phyloP scores from a whole-genome alignment of 345 rosid genomes.

The Lepidium didymum region DNA sequence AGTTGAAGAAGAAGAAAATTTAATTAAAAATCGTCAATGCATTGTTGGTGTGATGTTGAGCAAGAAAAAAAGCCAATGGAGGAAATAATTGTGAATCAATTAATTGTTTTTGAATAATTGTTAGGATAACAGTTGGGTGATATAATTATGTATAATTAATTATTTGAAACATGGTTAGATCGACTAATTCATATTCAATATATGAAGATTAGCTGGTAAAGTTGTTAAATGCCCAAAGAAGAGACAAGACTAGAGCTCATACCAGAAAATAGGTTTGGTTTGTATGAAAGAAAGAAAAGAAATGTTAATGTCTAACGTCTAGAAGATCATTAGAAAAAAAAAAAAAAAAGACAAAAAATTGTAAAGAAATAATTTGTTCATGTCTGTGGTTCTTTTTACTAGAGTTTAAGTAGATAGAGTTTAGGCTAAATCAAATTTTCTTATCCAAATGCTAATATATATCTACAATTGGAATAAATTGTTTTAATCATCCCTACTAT shows the following conservation, averaged over 20 bases:
- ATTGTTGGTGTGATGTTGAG: conserved; percentile 27
- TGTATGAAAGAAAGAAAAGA: neutral
- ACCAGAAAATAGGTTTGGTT: neutral
- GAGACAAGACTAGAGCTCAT: conserved; percentile 4
- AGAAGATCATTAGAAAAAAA: neutral
- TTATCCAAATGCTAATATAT: no score
- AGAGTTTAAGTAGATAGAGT: no score
- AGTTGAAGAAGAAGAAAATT: neutral
- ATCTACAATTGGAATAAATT: no score
- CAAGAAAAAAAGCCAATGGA: neutral
- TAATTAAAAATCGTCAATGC: neutral
- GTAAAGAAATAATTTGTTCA: no score
- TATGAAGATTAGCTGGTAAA: conserved; percentile 19
- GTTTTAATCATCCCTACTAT: no score
- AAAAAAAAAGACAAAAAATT: no score
- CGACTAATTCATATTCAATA: neutral
- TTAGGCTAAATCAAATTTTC: no score
- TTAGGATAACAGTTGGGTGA: conserved; percentile 16
- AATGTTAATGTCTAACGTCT: neutral
- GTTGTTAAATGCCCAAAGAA: conserved; percentile 10
- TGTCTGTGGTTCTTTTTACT: no score
- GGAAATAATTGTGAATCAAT: conserved; percentile 12
- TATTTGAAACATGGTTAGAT: conserved; percentile 15
- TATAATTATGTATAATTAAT: conserved; percentile 13
- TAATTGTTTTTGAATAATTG: conserved; percentile 19